Evolutionary conservation across 2,329 filamentous ascomycete genomes (phyloP).

Genomic region (Beauveria pseudobassiana): DNA sequence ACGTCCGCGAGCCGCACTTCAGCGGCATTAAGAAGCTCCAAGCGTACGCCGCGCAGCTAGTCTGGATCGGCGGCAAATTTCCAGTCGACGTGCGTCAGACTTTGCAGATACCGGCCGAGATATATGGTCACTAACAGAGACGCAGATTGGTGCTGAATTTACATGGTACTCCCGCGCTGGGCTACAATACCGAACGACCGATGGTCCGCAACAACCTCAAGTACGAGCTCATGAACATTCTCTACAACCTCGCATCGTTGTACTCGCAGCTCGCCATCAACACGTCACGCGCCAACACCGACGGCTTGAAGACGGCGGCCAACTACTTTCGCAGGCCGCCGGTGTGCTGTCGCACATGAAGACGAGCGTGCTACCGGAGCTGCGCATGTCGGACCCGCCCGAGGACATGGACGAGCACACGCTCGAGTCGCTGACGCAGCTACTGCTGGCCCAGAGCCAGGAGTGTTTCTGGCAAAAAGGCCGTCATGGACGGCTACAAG

Average conservation of each 20-base stretch:
- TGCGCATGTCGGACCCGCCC: slow-evolving; percentile 72
- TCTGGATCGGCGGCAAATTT: slow-evolving; percentile 92
- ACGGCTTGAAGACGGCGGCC: slow-evolving; percentile 80
- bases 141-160: slow-evolving; percentile 84
- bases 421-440: slow-evolving; percentile 71
- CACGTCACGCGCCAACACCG: slow-evolving; percentile 67
- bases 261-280: slow-evolving; percentile 87
- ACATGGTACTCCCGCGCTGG: slow-evolving; percentile 91
- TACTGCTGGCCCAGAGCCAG: slow-evolving; percentile 87
- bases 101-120: not conserved
- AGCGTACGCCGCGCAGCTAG: slow-evolving; percentile 83
- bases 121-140: slow-evolving; percentile 10
- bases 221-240: slow-evolving; percentile 83
- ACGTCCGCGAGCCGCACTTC: slow-evolving; percentile 78
- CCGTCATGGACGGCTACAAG: slow-evolving; percentile 87
- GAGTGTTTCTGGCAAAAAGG: slow-evolving; percentile 97
- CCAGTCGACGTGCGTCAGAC: slow-evolving; percentile 68
- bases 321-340: slow-evolving; percentile 81
- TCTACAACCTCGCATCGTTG: slow-evolving; percentile 88
- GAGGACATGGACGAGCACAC: slow-evolving; percentile 94
- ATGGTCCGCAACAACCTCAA: slow-evolving; percentile 59
- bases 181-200: slow-evolving; percentile 76
- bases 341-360: slow-evolving; percentile 77
- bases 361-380: slow-evolving; percentile 67
- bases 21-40: slow-evolving; percentile 86